These are phyloP conservation scores for Boletellus deceptivus DNA, from an alignment of 1,284 basidiomycete genomes.

Conservation along the genomic window DNA sequence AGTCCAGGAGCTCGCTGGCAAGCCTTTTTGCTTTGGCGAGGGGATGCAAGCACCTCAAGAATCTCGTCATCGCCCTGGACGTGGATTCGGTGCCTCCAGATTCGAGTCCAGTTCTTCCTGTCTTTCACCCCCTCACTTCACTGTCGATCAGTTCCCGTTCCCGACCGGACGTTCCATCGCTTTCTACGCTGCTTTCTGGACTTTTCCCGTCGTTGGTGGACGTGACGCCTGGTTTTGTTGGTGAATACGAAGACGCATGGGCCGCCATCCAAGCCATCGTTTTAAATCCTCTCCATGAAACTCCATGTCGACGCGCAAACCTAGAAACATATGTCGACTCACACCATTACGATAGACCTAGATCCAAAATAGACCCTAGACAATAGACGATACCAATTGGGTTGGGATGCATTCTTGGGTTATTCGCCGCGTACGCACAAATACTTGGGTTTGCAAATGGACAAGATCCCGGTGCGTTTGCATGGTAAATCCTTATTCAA, in stretches of 20 bases:
- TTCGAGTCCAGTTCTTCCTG: not conserved
- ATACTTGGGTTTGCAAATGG: too few species aligned
- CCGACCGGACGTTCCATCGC: constrained; percentile 11
- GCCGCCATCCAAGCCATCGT: constrained; percentile 10
- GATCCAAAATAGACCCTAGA: constrained; percentile 1
- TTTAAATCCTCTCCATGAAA: not conserved
- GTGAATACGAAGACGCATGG: constrained; percentile 25
- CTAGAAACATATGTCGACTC: not conserved
- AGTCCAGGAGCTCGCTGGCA: constrained; percentile 35
- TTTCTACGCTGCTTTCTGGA: constrained; percentile 13
- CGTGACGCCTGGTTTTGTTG: constrained; percentile 16
- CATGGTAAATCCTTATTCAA: not conserved
- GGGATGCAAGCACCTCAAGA: constrained; percentile 36
- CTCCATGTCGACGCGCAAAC: not conserved
- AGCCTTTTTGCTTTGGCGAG: constrained; percentile 38
- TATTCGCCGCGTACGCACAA: too few species aligned
- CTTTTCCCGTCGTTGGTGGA: constrained; percentile 23
- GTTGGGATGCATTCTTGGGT: too few species aligned
- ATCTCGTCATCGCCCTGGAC: constrained; percentile 40
- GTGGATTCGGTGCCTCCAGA: not conserved
- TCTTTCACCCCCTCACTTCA: constrained; percentile 20
- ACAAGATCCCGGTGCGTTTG: too few species aligned
- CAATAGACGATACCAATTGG: not conserved
- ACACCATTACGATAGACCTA: constrained; percentile 1
- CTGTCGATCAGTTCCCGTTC: constrained; percentile 23